A percentile compares a stretch with the other conserved stretches of the same genome.
Evolutionary conservation across 1,284 basidiomycete species (phyloP).

Genomic region (Rhodofomes roseus): DNA sequence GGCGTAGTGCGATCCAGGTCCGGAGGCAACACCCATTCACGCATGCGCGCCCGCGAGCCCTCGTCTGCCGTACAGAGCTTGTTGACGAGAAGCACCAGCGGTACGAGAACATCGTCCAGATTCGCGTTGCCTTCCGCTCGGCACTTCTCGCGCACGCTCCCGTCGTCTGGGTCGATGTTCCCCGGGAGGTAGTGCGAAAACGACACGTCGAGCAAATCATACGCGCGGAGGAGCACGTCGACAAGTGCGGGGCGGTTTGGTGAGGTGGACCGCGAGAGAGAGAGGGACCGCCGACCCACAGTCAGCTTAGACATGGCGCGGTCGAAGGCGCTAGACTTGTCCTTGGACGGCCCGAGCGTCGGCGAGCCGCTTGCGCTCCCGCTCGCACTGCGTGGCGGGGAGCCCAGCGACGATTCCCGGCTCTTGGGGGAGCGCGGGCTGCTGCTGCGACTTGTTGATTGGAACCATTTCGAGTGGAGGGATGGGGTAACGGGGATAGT

Average conservation of each 20-base stretch:
- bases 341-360: constrained; percentile 27
- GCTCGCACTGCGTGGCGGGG: constrained; percentile 25
- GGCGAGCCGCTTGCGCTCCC: constrained; percentile 38
- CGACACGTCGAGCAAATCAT: constrained; percentile 60
- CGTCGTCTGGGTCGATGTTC: constrained; percentile 57
- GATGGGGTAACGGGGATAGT: constrained; percentile 59
- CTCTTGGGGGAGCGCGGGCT: constrained; percentile 25
- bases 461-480: constrained; percentile 51
- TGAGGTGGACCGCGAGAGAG: constrained; percentile 33
- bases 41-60: constrained; percentile 49
- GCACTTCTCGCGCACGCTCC: constrained; percentile 47
- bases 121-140: constrained; percentile 46
- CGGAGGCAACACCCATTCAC: constrained; percentile 66
- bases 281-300: constrained; percentile 52
- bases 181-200: constrained; percentile 68
- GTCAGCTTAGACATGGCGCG: constrained; percentile 57
- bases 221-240: constrained; percentile 60
- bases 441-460: constrained; percentile 23
- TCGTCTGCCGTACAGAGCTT: constrained; percentile 65
- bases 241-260: constrained; percentile 27
- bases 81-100: constrained; percentile 70
- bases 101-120: constrained; percentile 75
- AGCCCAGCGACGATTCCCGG: constrained; percentile 10
- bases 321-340: constrained; percentile 55
- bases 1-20: constrained; percentile 76